phyloP scores from a whole-genome alignment of 495 filamentous ascomycete genomes.

The Hypoxylon perforatum region DNA sequence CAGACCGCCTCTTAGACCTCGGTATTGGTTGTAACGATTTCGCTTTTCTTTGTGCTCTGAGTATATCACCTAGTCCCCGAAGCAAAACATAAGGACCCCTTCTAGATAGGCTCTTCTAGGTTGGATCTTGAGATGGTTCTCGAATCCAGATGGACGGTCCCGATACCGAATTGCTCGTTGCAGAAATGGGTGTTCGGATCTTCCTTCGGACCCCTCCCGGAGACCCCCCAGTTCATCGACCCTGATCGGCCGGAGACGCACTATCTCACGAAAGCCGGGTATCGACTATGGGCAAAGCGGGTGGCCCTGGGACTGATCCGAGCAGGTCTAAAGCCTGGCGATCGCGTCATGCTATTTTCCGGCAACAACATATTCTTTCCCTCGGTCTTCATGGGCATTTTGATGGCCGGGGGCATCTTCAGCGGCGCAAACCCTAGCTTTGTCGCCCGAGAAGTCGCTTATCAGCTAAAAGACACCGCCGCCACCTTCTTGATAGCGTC shows the following conservation, averaged over 20 bases:
- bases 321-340: constrained; percentile 72
- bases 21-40: too few relatives aligned
- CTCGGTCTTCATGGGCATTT: constrained; percentile 73
- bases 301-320: constrained; percentile 75
- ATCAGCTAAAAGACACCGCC: constrained; percentile 77
- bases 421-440: constrained; percentile 83
- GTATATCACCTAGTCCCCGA: too few relatives aligned
- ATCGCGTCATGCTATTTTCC: constrained; percentile 78
- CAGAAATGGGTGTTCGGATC: constrained; percentile 52
- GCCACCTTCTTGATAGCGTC: constrained; percentile 73
- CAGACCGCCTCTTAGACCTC: too few relatives aligned
- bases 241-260: constrained; percentile 65
- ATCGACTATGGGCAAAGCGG: constrained; percentile 76
- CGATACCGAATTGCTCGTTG: constrained; percentile 48
- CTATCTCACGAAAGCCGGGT: constrained; percentile 55
- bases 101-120: too few relatives aligned
- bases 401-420: constrained; percentile 84
- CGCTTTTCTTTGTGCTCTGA: too few relatives aligned
- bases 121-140: constrained; percentile 48
- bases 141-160: constrained; percentile 55
- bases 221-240: constrained; percentile 58
- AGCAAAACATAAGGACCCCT: too few relatives aligned
- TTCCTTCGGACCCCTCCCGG: constrained; percentile 47
- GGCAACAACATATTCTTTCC: constrained; percentile 81
- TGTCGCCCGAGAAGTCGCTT: constrained; percentile 72